Evolutionary conservation across 164 flowering plant genomes (phyloP), one percentile per base, ranked within the genome.

Genomic region (Saururus chinensis): DNA sequence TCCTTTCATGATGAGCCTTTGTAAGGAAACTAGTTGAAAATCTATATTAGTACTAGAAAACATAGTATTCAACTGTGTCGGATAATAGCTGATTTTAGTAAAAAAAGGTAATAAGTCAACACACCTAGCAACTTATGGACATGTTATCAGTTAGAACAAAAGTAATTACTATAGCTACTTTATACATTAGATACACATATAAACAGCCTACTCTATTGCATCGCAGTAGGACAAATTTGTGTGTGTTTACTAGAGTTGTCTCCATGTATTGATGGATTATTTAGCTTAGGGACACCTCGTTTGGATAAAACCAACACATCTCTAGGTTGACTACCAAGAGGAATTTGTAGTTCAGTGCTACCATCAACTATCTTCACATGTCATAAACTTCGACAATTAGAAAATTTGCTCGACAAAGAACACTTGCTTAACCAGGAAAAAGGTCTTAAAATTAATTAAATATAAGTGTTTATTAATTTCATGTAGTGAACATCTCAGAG

Each of bases 291-390:
- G 48, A 73, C 95, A 68, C 99, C 99, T 77, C 82, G 86, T 75
- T 76, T 93, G 4, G 95, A 86, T 71, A 93, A 79, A 40, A 90
- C 97, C 75, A 93, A 82, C 60, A 86, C 85, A 72, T 88, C 96
- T 0, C 91, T 91, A 60, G 96, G 99, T 73, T 93, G 99, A 62
- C 87, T 86, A 62, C 97, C 96, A 5, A 96, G 82, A 54, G 97
- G 96, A 60, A 93, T 84, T 71, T 82, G 87, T 62, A 93, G 80
- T 41, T 90, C 95, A 71, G 72, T 60, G 22, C 63, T 70, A 61
- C 97, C 96, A 66, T 90, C 96, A 68, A 93, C 95, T 54, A 96
- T 88, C 74, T 80, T 87, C 59, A 90, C 99, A 97, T 93, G 80
- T 48, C 69, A 49, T 60, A 40, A 62, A 56, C 41, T 35, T 53